Base-by-base conservation (phyloP, 371 early-diverging fungal species). In the Zychaea mexicana region DNA sequence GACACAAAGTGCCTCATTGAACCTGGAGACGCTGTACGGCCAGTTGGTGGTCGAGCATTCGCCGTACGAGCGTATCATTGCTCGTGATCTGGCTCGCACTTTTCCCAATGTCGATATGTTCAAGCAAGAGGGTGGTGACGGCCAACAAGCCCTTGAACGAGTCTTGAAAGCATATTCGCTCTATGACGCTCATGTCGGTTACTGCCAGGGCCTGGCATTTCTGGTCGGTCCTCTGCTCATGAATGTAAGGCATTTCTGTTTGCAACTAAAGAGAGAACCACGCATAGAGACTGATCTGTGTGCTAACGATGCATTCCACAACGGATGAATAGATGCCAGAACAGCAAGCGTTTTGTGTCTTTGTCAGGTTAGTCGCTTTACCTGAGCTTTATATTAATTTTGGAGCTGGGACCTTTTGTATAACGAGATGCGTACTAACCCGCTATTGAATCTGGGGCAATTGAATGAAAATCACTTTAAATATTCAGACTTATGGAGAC, bases 191-290 rank as follows among this genome's bases (percentile, higher is more conserved):
- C 90, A 94, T 61, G 92, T 98, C 17, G 98, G 98, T 3, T 94
- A 98, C 74, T 98, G 98, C 77, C 98, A 98, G 83, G 98, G 98
- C 24, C 79, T 98, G n/a, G 91, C 95, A 10, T 97, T 97, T 71
- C 72, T 98, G 33, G 96, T 93, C 1, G 98, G 95, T 3, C 93
- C 96, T n/a, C 65, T 98, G 63, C 79, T 98, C 53, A 85, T 96
- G 79, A 94, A 96, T 77, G 92, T 91, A 85, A 78, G 84, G 53
- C 74, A 64, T 45, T 45, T 12, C 24, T 49, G 10, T 49, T 19
- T 49, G 17, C 33, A 33, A 33, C 33, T 33, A 33, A 45, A 12
- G n/a, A 17, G n/a, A 19, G 6, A 19, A 45, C 17, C 45, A 19
- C 38, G 15, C 15, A 36, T 36, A 36, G 7, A 17, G n/a, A 42